A percentile compares a stretch with the other conserved stretches of the same genome.
Evolutionary conservation across 2,329 filamentous ascomycete genomes (phyloP).

Genomic region (Cladosporium halotolerans): DNA sequence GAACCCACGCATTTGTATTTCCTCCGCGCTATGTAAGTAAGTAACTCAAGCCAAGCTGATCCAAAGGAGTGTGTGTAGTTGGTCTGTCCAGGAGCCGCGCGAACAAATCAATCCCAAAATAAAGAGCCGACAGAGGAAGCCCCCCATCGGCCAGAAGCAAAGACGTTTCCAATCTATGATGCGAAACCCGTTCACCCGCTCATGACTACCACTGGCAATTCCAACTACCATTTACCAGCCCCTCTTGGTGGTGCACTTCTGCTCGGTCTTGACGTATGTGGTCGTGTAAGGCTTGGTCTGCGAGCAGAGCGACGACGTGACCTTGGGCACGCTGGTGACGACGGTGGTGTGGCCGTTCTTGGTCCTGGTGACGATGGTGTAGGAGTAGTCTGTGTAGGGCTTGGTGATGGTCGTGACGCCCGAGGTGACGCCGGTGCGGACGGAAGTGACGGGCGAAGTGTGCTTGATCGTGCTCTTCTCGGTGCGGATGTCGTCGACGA

Average conservation of each 20-base stretch:
- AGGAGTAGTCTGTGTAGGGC: neutral
- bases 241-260: constrained; percentile 5
- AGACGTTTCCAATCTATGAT: neutral
- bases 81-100: neutral
- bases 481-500: neutral
- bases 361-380: neutral
- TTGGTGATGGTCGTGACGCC: constrained; percentile 6
- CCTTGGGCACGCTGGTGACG: neutral
- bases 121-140: no score
- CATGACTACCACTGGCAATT: neutral
- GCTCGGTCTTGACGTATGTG: neutral
- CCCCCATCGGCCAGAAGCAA: neutral
- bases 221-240: neutral
- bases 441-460: neutral
- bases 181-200: neutral
- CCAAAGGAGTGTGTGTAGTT: constrained; percentile 4
- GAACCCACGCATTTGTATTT: neutral
- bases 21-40: neutral
- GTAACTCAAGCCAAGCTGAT: no score
- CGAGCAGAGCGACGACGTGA: constrained; percentile 5
- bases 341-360: constrained; percentile 4
- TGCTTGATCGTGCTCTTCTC: neutral
- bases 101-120: neutral
- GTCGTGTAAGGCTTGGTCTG: constrained; percentile 6
- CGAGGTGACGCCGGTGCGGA: neutral